Evolutionary conservation across 2,329 filamentous ascomycete species (phyloP).

Genomic region (Alternaria panax): DNA sequence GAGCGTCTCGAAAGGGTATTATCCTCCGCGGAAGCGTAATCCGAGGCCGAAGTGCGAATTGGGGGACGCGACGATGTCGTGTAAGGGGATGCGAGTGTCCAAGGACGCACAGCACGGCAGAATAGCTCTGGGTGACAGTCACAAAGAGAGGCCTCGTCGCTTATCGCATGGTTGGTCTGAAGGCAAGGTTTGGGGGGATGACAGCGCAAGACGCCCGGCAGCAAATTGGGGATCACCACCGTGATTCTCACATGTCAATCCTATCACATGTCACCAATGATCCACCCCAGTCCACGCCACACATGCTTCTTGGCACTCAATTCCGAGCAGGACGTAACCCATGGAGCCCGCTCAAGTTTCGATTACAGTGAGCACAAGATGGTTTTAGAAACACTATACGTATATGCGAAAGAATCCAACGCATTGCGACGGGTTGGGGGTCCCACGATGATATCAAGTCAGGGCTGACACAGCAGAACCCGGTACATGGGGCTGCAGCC

Average conservation of each 20-base stretch:
- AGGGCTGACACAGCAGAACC: not conserved
- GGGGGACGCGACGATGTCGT: slow-evolving; percentile 22
- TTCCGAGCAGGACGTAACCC: not conserved
- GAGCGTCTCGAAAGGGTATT: slow-evolving; percentile 25
- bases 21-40: slow-evolving; percentile 20
- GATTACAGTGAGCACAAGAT: not conserved
- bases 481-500: slow-evolving; percentile 3
- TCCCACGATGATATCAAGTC: not conserved
- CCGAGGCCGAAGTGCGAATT: slow-evolving; percentile 19
- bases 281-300: slow-evolving; percentile 27
- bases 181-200: slow-evolving; percentile 13
- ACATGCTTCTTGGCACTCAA: slow-evolving; percentile 19
- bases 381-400: not conserved
- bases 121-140: not conserved
- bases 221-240: slow-evolving; percentile 28
- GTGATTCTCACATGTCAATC: slow-evolving; percentile 35
- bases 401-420: not conserved
- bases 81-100: slow-evolving; percentile 14
- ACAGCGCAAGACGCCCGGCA: slow-evolving; percentile 16
- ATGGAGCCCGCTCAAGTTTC: not conserved
- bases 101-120: slow-evolving; percentile 7
- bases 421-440: not conserved
- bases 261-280: slow-evolving; percentile 30
- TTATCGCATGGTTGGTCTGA: slow-evolving; percentile 11
- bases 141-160: slow-evolving; percentile 4